These are phyloP conservation scores for Fusarium dimerum DNA, from an alignment of 2,329 filamentous ascomycete species.

Conservation along the genomic window DNA sequence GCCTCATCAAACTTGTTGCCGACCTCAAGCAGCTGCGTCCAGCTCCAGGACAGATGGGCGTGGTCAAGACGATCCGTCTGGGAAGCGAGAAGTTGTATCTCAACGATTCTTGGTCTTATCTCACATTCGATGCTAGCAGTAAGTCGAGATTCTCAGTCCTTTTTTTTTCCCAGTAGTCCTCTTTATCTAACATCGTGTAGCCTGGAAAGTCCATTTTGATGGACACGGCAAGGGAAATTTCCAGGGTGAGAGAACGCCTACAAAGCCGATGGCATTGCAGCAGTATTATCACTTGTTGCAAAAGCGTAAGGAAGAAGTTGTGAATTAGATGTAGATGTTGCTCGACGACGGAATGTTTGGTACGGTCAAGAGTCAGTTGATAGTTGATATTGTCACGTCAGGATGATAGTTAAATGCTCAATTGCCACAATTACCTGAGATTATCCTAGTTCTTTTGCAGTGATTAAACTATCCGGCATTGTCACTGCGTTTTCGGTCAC, in stretches of 20 bases:
- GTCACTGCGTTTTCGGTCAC: too few relatives aligned
- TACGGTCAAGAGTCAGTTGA: too few relatives aligned
- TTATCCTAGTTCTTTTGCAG: too few relatives aligned
- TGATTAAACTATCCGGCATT: too few relatives aligned
- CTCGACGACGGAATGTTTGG: too few relatives aligned
- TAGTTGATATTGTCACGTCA: not conserved
- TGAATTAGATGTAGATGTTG: constrained; percentile 1
- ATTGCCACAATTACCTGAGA: too few relatives aligned
- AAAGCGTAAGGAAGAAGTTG: constrained; percentile 34
- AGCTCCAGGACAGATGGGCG: constrained; percentile 47
- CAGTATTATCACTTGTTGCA: constrained; percentile 38
- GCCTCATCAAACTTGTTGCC: constrained; percentile 44
- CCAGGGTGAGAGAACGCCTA: constrained; percentile 32
- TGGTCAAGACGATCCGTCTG: constrained; percentile 45
- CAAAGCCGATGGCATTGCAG: constrained; percentile 26
- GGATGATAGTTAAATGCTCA: too few relatives aligned
- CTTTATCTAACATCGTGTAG: constrained; percentile 25
- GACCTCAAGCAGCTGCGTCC: constrained; percentile 46
- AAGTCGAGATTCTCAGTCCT: constrained; percentile 31
- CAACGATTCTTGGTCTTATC: constrained; percentile 50
- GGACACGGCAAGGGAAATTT: constrained; percentile 38
- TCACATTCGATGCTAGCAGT: constrained; percentile 48
- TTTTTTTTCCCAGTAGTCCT: not conserved
- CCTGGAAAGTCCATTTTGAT: constrained; percentile 41
- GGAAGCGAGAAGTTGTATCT: constrained; percentile 44